Conservation (phyloP, 106 monocot species). For the Dendrobium nobile region DNA sequence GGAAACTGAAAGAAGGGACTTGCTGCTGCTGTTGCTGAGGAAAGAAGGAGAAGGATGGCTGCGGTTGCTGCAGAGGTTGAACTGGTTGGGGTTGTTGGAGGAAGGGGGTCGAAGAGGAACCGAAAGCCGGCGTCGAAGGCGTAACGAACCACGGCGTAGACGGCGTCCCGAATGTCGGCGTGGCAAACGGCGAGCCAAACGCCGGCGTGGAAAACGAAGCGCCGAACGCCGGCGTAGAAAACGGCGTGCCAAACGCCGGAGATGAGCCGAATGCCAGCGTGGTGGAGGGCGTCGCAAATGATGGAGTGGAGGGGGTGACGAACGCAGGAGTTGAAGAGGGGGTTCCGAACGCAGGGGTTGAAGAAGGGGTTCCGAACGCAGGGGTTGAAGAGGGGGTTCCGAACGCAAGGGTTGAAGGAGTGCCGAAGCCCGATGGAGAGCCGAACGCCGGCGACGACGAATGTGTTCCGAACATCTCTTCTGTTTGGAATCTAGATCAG, state of each 20-base stretch:
- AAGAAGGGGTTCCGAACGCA: slow-evolving; percentile 20
- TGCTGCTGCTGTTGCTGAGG: slow-evolving; percentile 33
- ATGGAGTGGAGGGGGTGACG: slow-evolving; percentile 14
- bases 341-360: slow-evolving; percentile 22
- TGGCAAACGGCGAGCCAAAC: slow-evolving; percentile 8
- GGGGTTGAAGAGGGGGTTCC: slow-evolving; percentile 25
- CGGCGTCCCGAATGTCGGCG: slow-evolving; percentile 19
- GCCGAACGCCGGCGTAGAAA: slow-evolving; percentile 18
- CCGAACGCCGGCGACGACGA: slow-evolving; percentile 19
- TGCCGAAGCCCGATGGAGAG: slow-evolving; percentile 29
- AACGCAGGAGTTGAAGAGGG: slow-evolving; percentile 22
- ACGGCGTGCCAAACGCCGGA: slow-evolving; percentile 7
- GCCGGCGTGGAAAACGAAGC: slow-evolving; percentile 9
- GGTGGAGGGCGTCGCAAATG: slow-evolving; percentile 15
- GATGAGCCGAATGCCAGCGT: slow-evolving; percentile 16
- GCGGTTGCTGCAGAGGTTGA: slow-evolving; percentile 27
- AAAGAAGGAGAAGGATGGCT: slow-evolving; percentile 24
- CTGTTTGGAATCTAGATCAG: background rate
- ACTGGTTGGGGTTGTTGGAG: slow-evolving; percentile 29
- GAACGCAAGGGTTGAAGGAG: slow-evolving; percentile 22
- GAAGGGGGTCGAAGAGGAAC: slow-evolving; percentile 16
- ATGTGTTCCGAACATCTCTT: background rate
- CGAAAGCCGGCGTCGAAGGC: slow-evolving; percentile 20
- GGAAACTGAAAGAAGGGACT: slow-evolving; percentile 21
- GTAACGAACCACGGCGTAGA: slow-evolving; percentile 21